Conservation (phyloP, 495 filamentous ascomycete species). For the Emericellopsis terricola region DNA sequence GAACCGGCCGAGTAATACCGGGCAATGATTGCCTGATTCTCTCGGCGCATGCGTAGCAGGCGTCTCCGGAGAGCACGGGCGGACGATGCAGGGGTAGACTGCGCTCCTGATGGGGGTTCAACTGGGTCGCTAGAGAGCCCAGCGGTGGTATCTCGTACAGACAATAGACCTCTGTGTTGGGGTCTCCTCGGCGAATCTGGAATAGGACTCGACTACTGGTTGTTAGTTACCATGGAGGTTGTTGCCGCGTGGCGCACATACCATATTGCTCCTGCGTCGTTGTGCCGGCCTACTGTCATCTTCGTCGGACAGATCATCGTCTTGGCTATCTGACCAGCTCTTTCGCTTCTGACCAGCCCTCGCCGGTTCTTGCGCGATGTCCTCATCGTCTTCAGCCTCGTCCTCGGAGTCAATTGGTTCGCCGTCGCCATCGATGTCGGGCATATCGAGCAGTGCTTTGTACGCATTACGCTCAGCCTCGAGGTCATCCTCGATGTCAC, state of each 20-base stretch:
- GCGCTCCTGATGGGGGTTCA: conserved; percentile 35
- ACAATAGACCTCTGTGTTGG: conserved; percentile 28
- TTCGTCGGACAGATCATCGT: conserved; percentile 50
- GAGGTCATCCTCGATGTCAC: conserved; percentile 86
- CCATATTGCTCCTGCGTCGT: conserved; percentile 72
- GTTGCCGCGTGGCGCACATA: conserved; percentile 24
- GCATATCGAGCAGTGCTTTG: conserved; percentile 69
- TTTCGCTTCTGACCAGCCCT: conserved; percentile 53
- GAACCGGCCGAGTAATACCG: conserved; percentile 73
- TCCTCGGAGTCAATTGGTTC: conserved; percentile 34
- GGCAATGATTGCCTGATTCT: conserved; percentile 54
- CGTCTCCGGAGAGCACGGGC: conserved; percentile 49
- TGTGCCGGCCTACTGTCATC: conserved; percentile 48
- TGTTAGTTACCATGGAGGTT: conserved; percentile 8
- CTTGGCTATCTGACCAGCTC: conserved; percentile 59
- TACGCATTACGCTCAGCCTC: conserved; percentile 59
- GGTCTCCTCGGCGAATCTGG: conserved; percentile 31
- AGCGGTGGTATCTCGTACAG: conserved; percentile 19
- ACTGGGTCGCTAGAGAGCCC: conserved; percentile 19
- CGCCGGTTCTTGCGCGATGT: conserved; percentile 10
- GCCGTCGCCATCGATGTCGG: conserved; percentile 60
- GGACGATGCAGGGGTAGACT: conserved; percentile 43
- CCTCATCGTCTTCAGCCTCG: conserved; percentile 24
- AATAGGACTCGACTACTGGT: conserved; percentile 37
- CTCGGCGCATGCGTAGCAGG: conserved; percentile 53